A percentile compares a stretch with the other conserved stretches of the same genome.
phyloP scores from a whole-genome alignment of 371 early-diverging fungal genomes.

The Neoconidiobolus thromboides region DNA sequence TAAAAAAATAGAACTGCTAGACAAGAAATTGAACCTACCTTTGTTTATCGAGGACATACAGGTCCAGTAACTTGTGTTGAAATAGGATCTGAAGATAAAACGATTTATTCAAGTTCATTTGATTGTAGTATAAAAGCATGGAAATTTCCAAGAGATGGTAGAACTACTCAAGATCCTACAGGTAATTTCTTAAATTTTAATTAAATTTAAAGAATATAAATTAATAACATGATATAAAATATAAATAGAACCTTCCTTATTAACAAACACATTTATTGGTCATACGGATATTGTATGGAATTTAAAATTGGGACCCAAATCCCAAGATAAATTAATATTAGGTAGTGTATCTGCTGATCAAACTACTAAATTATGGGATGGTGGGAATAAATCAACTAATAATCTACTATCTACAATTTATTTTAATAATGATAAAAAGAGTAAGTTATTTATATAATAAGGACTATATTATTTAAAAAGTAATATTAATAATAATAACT shows the following conservation, averaged over 20 bases:
- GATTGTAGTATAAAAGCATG: slow-evolving; percentile 60
- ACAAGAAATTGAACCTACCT: slow-evolving; percentile 42
- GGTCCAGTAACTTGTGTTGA: slow-evolving; percentile 43
- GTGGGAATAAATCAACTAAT: slow-evolving; percentile 17
- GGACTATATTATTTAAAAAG: no score
- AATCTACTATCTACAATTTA: slow-evolving; percentile 26
- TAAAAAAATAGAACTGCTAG: neutral
- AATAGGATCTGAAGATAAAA: slow-evolving; percentile 31
- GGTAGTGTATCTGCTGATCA: slow-evolving; percentile 70
- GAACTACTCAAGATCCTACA: neutral
- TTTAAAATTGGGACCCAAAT: slow-evolving; percentile 15
- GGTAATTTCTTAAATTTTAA: neutral
- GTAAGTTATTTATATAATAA: neutral
- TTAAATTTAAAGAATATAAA: neutral
- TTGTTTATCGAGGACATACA: slow-evolving; percentile 66
- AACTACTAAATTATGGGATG: slow-evolving; percentile 66
- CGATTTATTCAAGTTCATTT: slow-evolving; percentile 47
- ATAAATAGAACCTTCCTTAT: slow-evolving; percentile 25
- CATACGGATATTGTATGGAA: slow-evolving; percentile 81
- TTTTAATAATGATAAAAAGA: slow-evolving; percentile 16
- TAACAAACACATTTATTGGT: slow-evolving; percentile 40
- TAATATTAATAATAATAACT: neutral
- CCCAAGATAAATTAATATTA: slow-evolving; percentile 17
- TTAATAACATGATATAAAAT: neutral
- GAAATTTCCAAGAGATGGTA: slow-evolving; percentile 26